phyloP scores from a whole-genome alignment of 306 rosid species.

The Vachellia collinsii region DNA sequence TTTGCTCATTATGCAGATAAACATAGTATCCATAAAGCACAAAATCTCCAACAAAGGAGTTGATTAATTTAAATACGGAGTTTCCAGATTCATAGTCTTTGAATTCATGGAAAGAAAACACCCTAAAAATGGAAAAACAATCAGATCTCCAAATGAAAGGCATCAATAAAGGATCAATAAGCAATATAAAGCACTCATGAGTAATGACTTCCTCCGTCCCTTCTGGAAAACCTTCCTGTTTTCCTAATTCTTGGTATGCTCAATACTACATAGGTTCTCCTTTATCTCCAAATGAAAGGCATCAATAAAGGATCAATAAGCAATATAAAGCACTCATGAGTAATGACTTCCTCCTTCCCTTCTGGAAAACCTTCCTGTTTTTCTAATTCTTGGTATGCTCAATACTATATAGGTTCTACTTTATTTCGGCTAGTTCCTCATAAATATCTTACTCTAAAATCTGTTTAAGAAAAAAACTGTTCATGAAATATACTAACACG shows the following conservation, averaged over 20 bases:
- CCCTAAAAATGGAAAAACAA: neutral
- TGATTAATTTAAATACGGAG: neutral
- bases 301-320: neutral
- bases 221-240: neutral
- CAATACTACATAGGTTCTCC: neutral
- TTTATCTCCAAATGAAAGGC: too few relatives aligned
- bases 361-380: neutral
- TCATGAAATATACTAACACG: neutral
- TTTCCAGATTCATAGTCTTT: neutral
- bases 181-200: neutral
- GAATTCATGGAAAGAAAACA: neutral
- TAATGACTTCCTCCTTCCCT: neutral
- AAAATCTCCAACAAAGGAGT: slow-evolving; percentile 13
- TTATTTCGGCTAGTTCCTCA: neutral
- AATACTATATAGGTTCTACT: neutral
- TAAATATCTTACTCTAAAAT: neutral
- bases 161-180: neutral
- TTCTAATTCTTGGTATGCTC: neutral
- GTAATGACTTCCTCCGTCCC: neutral
- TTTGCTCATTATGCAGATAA: slow-evolving; percentile 16
- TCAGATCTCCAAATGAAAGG: neutral
- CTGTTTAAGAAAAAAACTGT: neutral
- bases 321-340: neutral
- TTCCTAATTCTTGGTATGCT: neutral
- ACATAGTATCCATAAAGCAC: neutral